phyloP scores from a whole-genome alignment of 495 filamentous ascomycete species.

The Astrothelium subdiscretum region DNA sequence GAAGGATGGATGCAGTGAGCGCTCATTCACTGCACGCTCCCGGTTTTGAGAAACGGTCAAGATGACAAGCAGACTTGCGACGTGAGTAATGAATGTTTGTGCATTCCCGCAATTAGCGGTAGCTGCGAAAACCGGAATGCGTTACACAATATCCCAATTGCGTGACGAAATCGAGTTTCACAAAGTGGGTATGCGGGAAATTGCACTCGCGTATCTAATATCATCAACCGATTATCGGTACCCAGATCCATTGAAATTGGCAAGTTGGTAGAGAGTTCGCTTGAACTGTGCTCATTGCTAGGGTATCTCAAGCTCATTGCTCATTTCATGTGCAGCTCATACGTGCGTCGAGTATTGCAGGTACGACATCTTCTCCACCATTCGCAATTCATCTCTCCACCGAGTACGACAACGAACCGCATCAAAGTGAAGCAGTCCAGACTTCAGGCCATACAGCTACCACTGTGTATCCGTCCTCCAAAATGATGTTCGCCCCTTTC shows the following conservation, averaged over 20 bases:
- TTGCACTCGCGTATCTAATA: not conserved
- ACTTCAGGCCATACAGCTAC: constrained; percentile 4
- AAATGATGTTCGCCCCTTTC: constrained; percentile 66
- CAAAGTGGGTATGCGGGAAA: not conserved
- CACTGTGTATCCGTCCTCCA: constrained; percentile 41
- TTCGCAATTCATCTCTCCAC: not conserved
- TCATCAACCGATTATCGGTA: not conserved
- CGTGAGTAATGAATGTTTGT: not conserved
- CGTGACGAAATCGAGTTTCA: not conserved
- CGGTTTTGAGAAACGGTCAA: not conserved
- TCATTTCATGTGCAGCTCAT: no score
- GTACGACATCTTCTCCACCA: not conserved
- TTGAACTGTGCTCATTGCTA: no score
- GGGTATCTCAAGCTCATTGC: no score
- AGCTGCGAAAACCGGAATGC: not conserved
- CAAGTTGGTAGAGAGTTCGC: not conserved
- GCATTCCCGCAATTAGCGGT: not conserved
- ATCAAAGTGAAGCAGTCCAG: not conserved
- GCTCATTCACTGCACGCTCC: not conserved
- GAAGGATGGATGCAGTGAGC: not conserved
- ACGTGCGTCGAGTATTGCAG: not conserved
- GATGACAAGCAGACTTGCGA: not conserved
- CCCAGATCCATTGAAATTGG: not conserved
- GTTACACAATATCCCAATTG: not conserved
- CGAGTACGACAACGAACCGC: not conserved